These are phyloP conservation scores for Alisma plantagoaquatica DNA, from an alignment of 106 monocot species.

Conservation along the genomic window DNA sequence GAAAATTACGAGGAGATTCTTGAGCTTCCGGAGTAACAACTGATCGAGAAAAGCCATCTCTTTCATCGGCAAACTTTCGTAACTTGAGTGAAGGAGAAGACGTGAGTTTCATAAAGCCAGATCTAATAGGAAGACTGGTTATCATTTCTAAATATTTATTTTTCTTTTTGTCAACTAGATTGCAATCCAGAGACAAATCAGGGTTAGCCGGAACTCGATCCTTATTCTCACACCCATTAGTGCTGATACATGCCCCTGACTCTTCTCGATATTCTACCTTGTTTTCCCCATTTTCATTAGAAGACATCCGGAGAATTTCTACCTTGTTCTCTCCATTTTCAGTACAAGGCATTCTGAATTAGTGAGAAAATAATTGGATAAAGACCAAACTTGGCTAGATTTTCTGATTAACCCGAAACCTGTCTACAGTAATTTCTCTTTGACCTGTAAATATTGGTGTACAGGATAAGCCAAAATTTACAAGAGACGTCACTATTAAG, in stretches of 20 bases:
- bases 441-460: no score
- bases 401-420: no score
- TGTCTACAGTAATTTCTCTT: no score
- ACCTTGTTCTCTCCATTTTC: no score
- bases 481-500: no score
- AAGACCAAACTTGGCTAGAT: no score
- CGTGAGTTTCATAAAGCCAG: conserved; percentile 27
- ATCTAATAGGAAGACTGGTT: conserved; percentile 10
- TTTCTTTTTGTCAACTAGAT: conserved; percentile 7
- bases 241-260: background rate
- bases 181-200: conserved; percentile 21
- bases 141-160: conserved; percentile 14
- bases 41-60: conserved; percentile 54
- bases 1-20: conserved; percentile 11
- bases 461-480: no score
- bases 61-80: conserved; percentile 42
- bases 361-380: no score
- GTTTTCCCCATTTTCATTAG: background rate
- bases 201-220: conserved; percentile 25
- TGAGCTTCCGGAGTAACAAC: conserved; percentile 7
- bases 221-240: background rate
- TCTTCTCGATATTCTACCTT: background rate
- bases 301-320: background rate
- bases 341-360: no score
- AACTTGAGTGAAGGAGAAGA: conserved; percentile 59